These are phyloP conservation scores for Coemansia sp. DNA, from an alignment of 192 early-diverging fungal genomes.

Conservation along the genomic window DNA sequence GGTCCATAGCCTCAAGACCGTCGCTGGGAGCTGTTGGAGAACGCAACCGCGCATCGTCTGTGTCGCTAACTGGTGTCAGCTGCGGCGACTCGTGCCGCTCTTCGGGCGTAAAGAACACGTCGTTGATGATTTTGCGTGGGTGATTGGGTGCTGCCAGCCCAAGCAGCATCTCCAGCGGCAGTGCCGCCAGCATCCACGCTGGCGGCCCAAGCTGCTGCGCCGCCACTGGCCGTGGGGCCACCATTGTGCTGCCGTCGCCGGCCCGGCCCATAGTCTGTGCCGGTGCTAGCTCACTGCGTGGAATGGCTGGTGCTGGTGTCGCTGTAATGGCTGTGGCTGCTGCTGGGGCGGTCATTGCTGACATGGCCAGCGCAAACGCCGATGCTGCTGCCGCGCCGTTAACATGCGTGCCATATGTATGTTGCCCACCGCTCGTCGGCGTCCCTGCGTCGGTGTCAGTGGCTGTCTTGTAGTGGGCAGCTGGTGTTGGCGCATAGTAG, in stretches of 20 bases:
- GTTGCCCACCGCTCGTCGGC: conserved; percentile 5
- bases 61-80: conserved; percentile 50
- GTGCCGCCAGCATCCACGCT: conserved; percentile 46
- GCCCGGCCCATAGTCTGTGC: conserved; percentile 21
- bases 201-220: conserved; percentile 46
- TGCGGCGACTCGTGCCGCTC: conserved; percentile 46
- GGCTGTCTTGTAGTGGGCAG: conserved; percentile 9
- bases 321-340: conserved; percentile 7
- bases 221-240: conserved; percentile 51
- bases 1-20: conserved; percentile 37
- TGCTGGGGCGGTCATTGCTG: conserved; percentile 1
- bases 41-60: conserved; percentile 39
- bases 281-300: conserved; percentile 12
- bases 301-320: conserved; percentile 7
- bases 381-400: conserved; percentile 18
- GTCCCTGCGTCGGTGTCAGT: not conserved
- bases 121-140: conserved; percentile 51
- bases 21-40: conserved; percentile 30
- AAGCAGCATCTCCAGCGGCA: conserved; percentile 46
- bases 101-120: conserved; percentile 53
- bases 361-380: conserved; percentile 40
- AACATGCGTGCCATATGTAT: conserved; percentile 9
- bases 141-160: conserved; percentile 27
- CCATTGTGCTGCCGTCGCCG: conserved; percentile 35
- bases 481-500: conserved; percentile 4